Percentiles rank a stretch among this genome's conserved stretches.
Evolutionary conservation across 345 rosid species (phyloP).

Genomic region (Stellera chamaejasme): DNA sequence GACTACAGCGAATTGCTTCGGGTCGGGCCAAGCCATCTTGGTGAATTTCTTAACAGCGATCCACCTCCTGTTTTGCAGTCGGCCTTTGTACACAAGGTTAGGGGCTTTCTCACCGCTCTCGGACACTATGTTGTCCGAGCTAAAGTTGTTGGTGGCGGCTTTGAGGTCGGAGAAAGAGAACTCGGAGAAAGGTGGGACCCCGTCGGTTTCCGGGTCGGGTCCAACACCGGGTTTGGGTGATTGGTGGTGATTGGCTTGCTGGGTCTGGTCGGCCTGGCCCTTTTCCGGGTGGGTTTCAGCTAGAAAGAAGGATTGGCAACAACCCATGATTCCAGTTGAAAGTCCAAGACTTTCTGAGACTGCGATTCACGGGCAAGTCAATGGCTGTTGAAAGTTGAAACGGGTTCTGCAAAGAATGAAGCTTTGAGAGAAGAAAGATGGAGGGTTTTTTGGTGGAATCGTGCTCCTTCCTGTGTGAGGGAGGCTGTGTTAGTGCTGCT

Average conservation of each 20-base stretch:
- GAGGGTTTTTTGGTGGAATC: too few relatives aligned
- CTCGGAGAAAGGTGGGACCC: conserved; percentile 46
- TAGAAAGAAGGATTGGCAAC: conserved; percentile 46
- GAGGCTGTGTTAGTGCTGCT: too few relatives aligned
- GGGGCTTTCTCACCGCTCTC: conserved; percentile 57
- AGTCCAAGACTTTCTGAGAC: too few relatives aligned
- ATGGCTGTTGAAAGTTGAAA: too few relatives aligned
- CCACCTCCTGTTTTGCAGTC: conserved; percentile 54
- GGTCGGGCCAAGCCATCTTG: conserved; percentile 74
- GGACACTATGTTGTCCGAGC: conserved; percentile 48
- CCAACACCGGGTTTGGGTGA: conserved; percentile 16
- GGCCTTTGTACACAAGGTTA: conserved; percentile 58
- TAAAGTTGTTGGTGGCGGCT: conserved; percentile 60
- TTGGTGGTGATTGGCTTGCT: conserved; percentile 16
- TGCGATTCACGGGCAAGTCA: too few relatives aligned
- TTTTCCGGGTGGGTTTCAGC: conserved; percentile 28
- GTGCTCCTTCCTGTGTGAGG: too few relatives aligned
- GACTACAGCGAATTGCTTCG: conserved; percentile 54
- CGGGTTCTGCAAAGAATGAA: too few relatives aligned
- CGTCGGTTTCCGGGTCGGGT: conserved; percentile 21
- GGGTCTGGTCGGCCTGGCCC: conserved; percentile 21
- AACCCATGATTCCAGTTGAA: conserved; percentile 39
- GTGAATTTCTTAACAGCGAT: conserved; percentile 73
- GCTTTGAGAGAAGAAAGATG: too few relatives aligned
- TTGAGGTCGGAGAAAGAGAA: conserved; percentile 56